Conservation (phyloP, 2,329 filamentous ascomycete genomes). For the Fulvia fulva region DNA sequence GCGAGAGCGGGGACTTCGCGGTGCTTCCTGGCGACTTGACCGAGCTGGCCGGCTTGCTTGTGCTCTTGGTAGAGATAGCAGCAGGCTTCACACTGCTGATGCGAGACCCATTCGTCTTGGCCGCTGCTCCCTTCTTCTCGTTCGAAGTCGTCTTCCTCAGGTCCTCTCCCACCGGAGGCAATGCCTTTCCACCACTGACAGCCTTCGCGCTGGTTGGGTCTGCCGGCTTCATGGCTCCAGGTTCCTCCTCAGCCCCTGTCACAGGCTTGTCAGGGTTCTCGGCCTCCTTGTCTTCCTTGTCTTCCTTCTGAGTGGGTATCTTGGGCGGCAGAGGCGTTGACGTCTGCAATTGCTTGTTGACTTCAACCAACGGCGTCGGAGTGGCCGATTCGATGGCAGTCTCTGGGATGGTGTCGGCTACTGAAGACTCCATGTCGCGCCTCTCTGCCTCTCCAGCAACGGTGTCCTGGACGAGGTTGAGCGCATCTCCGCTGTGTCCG, state of each 20-base stretch:
- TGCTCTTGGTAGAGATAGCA: conserved; percentile 16
- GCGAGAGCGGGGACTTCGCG: conserved; percentile 9
- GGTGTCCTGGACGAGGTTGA: conserved; percentile 38
- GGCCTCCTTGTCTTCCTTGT: conserved; percentile 27
- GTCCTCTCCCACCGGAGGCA: conserved; percentile 34
- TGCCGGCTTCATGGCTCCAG: conserved; percentile 38
- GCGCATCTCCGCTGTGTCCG: conserved; percentile 31
- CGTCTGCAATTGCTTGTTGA: conserved; percentile 16
- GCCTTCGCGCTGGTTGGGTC: conserved; percentile 36
- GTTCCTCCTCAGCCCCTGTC: conserved; percentile 41
- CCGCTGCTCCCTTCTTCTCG: not conserved
- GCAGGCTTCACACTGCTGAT: conserved; percentile 12
- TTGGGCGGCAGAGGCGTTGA: not conserved
- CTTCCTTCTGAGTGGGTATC: conserved; percentile 4
- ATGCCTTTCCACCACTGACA: conserved; percentile 38
- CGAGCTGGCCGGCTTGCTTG: conserved; percentile 13
- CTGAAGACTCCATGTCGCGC: conserved; percentile 34
- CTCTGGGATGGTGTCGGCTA: conserved; percentile 41
- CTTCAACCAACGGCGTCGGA: conserved; percentile 30
- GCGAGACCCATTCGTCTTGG: conserved; percentile 18
- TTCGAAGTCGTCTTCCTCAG: conserved; percentile 15
- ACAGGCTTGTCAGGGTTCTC: conserved; percentile 44
- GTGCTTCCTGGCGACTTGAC: conserved; percentile 12
- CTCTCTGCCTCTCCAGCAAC: conserved; percentile 40
- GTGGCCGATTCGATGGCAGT: conserved; percentile 39